These are phyloP conservation scores for Aspergillus sp. DNA, from an alignment of 2,329 filamentous ascomycete genomes.

Conservation along the genomic window DNA sequence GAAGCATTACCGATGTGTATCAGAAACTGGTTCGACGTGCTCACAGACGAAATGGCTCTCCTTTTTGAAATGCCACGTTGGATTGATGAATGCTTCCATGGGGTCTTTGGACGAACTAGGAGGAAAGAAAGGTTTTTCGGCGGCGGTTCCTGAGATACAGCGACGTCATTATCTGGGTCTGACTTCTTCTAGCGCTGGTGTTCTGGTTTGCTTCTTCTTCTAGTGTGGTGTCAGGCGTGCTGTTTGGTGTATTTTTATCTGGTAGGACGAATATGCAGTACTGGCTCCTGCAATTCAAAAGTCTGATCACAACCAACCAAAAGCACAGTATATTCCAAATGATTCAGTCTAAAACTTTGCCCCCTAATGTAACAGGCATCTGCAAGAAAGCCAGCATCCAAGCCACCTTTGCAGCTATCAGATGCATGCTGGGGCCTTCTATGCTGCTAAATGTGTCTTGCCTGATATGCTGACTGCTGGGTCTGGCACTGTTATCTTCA, in stretches of 20 bases:
- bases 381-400: constrained; percentile 5
- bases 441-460: constrained; percentile 5
- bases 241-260: not conserved
- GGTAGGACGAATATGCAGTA: not conserved
- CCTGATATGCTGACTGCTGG: constrained; percentile 8
- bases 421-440: constrained; percentile 9
- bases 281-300: not conserved
- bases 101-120: not conserved
- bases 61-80: not conserved
- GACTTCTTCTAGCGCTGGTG: not conserved
- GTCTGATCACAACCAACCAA: not conserved
- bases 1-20: not conserved
- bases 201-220: not conserved
- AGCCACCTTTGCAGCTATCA: constrained; percentile 5
- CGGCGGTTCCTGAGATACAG: too few relatives aligned
- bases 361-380: constrained; percentile 5
- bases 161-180: too few relatives aligned
- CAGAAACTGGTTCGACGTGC: not conserved
- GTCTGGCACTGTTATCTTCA: constrained; percentile 8
- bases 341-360: not conserved
- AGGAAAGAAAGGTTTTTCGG: too few relatives aligned
- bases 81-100: not conserved
- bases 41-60: not conserved
- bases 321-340: not conserved
- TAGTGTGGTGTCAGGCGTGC: not conserved